Conservation (phyloP, 768 basidiomycete species). For the Chalciporus chontae region DNA sequence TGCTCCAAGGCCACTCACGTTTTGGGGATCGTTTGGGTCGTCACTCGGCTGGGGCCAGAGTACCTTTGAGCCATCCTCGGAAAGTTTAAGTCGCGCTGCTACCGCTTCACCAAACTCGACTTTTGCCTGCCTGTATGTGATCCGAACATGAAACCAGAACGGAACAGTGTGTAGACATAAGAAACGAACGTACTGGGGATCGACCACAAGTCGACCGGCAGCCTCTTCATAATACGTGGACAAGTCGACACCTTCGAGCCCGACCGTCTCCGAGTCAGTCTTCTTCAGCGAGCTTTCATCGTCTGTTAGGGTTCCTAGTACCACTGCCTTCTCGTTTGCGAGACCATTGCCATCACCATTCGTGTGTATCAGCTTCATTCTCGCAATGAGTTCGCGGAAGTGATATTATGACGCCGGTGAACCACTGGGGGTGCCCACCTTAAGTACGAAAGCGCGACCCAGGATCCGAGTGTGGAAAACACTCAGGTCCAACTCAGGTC, state of each 20-base stretch:
- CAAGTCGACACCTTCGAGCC: slow-evolving; percentile 29
- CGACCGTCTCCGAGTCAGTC: not conserved
- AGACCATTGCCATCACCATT: not conserved
- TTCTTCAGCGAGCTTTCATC: slow-evolving; percentile 5
- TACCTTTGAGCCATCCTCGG: slow-evolving; percentile 41
- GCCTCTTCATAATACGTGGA: slow-evolving; percentile 47
- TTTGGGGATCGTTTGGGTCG: slow-evolving; percentile 51
- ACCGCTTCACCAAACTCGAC: slow-evolving; percentile 47
- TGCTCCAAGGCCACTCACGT: slow-evolving; percentile 31
- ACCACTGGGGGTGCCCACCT: not conserved
- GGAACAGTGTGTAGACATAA: not conserved
- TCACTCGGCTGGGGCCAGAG: slow-evolving; percentile 55
- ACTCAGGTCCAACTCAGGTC: not conserved
- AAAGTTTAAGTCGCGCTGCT: slow-evolving; percentile 45
- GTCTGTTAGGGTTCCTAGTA: no score
- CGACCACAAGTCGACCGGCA: slow-evolving; percentile 59
- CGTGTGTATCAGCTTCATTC: not conserved
- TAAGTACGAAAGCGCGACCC: not conserved
- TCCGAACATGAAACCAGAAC: not conserved
- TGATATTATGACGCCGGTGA: not conserved
- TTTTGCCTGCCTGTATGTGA: slow-evolving; percentile 38
- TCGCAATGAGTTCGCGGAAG: not conserved
- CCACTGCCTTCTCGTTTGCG: no score
- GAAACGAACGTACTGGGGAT: slow-evolving; percentile 42
- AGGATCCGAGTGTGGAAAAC: not conserved